phyloP scores from a whole-genome alignment of 768 basidiomycete genomes.

The Auriscalpium microsporum region DNA sequence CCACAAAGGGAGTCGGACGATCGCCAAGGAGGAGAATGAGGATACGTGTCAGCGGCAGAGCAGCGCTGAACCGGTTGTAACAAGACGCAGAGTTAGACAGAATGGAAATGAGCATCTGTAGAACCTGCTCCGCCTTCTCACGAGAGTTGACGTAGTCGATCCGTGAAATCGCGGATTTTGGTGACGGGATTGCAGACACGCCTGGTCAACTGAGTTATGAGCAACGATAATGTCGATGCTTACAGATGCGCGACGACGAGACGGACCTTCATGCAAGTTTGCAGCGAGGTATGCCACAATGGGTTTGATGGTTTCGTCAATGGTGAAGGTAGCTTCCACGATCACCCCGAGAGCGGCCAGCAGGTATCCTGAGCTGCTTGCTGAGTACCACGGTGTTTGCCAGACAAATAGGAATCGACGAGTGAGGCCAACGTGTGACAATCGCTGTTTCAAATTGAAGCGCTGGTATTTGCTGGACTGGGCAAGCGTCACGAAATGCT shows the following conservation, averaged over 20 bases:
- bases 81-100: constrained; percentile 43
- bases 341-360: constrained; percentile 54
- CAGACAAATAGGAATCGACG: constrained; percentile 74
- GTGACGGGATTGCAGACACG: constrained; percentile 30
- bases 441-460: constrained; percentile 71
- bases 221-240: neutral
- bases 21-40: constrained; percentile 73
- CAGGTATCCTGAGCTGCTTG: constrained; percentile 40
- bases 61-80: constrained; percentile 62
- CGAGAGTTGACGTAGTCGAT: constrained; percentile 41
- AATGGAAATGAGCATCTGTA: constrained; percentile 55
- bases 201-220: constrained; percentile 5
- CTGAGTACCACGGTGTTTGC: constrained; percentile 69
- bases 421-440: constrained; percentile 63
- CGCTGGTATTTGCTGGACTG: constrained; percentile 60
- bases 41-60: constrained; percentile 73
- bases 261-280: constrained; percentile 60
- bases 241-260: neutral
- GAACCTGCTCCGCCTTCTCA: constrained; percentile 60
- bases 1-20: constrained; percentile 52
- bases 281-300: constrained; percentile 80
- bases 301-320: constrained; percentile 75
- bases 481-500: constrained; percentile 74
- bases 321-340: constrained; percentile 57
- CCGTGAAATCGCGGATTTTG: constrained; percentile 46